phyloP scores from a whole-genome alignment of 345 rosid genomes.

The Brassica cretica region DNA sequence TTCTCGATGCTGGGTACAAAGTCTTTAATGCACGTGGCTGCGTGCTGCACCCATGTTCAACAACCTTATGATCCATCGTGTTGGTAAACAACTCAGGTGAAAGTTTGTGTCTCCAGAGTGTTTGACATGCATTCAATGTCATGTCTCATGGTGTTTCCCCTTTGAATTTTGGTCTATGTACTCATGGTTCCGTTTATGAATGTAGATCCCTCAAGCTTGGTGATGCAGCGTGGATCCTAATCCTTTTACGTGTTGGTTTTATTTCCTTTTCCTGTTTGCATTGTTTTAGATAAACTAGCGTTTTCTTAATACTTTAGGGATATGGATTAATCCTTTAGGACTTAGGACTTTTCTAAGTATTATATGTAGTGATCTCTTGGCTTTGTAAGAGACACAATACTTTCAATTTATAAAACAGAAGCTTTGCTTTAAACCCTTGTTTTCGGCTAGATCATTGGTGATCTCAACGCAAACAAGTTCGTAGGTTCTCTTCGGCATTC shows the following conservation, averaged over 20 bases:
- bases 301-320: no score
- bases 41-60: constrained; percentile 77
- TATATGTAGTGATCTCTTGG: no score
- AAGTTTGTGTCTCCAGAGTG: no score
- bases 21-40: constrained; percentile 76
- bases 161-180: background rate
- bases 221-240: no score
- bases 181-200: constrained; percentile 31
- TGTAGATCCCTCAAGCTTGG: constrained; percentile 83
- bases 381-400: no score
- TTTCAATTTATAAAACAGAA: no score
- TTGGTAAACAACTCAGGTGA: constrained; percentile 69
- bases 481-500: no score
- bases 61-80: constrained; percentile 79
- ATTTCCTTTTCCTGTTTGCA: no score
- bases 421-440: background rate
- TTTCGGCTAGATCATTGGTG: background rate
- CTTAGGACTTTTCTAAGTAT: no score
- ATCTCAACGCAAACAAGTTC: background rate
- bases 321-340: no score
- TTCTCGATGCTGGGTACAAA: constrained; percentile 85
- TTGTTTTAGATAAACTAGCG: no score
- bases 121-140: no score
- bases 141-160: background rate
- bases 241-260: constrained; percentile 34